Conservation (phyloP, 306 rosid genomes). For the Vigna radiata region DNA sequence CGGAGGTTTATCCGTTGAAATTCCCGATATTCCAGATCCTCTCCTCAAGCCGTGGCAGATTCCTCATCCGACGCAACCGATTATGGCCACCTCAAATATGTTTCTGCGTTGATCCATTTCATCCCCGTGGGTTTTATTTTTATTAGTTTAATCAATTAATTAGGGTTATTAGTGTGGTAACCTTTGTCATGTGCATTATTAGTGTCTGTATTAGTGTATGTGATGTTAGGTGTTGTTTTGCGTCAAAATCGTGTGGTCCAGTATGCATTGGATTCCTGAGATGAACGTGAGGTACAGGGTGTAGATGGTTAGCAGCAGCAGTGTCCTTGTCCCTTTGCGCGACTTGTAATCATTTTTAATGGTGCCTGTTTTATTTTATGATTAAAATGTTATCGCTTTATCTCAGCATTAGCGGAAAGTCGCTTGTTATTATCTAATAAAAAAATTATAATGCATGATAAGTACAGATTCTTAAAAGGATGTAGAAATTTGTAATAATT, state of each 20-base stretch:
- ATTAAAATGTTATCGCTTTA: background rate
- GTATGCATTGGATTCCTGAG: slow-evolving; percentile 6
- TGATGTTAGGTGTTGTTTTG: background rate
- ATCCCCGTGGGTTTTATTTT: background rate
- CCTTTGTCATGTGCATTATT: background rate
- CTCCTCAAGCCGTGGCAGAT: slow-evolving; percentile 80
- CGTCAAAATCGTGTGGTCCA: slow-evolving; percentile 21
- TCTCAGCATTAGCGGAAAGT: background rate
- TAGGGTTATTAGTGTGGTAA: background rate
- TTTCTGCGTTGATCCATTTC: slow-evolving; percentile 51
- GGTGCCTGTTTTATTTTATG: background rate
- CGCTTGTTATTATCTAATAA: background rate
- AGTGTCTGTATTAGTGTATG: background rate
- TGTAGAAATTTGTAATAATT: too few species aligned
- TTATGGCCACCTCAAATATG: slow-evolving; percentile 63
- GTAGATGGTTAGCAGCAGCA: background rate
- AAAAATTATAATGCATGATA: too few species aligned
- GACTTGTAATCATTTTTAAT: background rate
- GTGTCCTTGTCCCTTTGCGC: background rate
- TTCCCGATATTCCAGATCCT: slow-evolving; percentile 79
- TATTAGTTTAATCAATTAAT: background rate
- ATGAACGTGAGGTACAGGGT: background rate
- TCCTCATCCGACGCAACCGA: slow-evolving; percentile 54
- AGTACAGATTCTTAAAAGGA: too few species aligned
- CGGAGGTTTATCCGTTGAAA: slow-evolving; percentile 67